Evolutionary conservation across 768 basidiomycete species (phyloP).

Genomic region (Boletus vermiculosoides): DNA sequence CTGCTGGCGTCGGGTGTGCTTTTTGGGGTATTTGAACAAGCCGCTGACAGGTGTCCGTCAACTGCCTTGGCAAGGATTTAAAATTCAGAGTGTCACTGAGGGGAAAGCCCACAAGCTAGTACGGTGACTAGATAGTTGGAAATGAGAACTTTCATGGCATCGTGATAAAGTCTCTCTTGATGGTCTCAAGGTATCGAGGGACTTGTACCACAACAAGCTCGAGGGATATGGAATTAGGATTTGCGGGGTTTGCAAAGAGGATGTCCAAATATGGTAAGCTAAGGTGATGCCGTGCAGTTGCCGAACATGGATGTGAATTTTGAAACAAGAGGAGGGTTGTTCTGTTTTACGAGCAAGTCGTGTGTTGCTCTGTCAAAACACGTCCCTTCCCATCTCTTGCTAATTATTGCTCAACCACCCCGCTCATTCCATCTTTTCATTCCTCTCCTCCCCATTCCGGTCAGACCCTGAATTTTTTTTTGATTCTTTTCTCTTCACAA

Average conservation of each 20-base stretch:
- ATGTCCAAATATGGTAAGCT: slow-evolving; percentile 13
- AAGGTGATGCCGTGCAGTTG: slow-evolving; percentile 15
- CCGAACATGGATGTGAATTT: slow-evolving; percentile 22
- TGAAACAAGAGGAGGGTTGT: slow-evolving; percentile 12
- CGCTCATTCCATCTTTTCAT: slow-evolving; percentile 25
- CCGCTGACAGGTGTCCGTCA: not conserved
- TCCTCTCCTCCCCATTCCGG: not conserved
- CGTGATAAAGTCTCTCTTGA: too few relatives aligned
- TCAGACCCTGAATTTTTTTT: not conserved
- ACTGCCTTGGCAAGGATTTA: not conserved
- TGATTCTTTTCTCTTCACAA: not conserved
- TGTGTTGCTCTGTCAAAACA: not conserved
- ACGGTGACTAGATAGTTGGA: not conserved
- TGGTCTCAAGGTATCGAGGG: too few relatives aligned
- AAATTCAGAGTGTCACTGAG: not conserved
- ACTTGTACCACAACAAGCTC: too few relatives aligned
- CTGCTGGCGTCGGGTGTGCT: slow-evolving; percentile 54
- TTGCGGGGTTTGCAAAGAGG: slow-evolving; percentile 12
- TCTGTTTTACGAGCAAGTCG: slow-evolving; percentile 5
- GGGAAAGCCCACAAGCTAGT: not conserved
- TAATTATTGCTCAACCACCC: slow-evolving; percentile 25
- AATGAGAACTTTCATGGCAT: too few relatives aligned
- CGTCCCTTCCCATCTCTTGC: slow-evolving; percentile 19
- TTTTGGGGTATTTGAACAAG: not conserved
- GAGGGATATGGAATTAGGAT: too few relatives aligned